These are phyloP conservation scores for Naganishia vaughanmartiniae DNA, from an alignment of 768 basidiomycete species.

Conservation along the genomic window DNA sequence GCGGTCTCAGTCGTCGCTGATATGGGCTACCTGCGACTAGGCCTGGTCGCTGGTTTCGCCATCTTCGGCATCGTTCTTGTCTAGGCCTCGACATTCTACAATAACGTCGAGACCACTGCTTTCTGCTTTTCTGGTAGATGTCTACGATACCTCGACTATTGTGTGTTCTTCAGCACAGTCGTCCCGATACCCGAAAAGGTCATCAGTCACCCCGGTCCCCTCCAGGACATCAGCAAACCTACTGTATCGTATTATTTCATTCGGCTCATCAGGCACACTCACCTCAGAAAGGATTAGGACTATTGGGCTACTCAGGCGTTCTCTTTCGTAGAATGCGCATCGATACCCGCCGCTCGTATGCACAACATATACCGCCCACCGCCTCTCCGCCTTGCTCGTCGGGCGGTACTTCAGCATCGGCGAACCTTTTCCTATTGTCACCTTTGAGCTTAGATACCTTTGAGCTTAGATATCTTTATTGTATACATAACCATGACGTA, in stretches of 20 bases:
- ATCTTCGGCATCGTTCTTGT: not conserved
- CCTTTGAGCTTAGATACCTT: not conserved
- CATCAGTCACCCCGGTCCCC: not conserved
- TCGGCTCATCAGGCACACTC: not conserved
- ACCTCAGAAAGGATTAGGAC: not conserved
- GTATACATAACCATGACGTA: not conserved
- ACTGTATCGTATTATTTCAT: constrained; percentile 16
- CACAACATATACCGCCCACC: not conserved
- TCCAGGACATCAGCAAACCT: not conserved
- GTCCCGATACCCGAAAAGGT: not conserved
- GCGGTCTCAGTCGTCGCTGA: not conserved
- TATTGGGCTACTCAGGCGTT: not conserved
- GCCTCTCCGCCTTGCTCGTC: not conserved
- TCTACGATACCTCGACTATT: not conserved
- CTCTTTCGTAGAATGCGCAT: not conserved
- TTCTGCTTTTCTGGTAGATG: not conserved
- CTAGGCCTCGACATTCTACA: not conserved
- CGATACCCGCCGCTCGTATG: no score
- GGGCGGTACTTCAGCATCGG: not conserved
- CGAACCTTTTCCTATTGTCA: not conserved
- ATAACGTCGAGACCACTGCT: not conserved
- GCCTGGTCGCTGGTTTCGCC: not conserved
- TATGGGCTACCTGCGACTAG: not conserved
- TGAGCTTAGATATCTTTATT: not conserved
- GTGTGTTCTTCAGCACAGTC: not conserved